phyloP scores from a whole-genome alignment of 2,329 filamentous ascomycete genomes.

The Cytospora mali region DNA sequence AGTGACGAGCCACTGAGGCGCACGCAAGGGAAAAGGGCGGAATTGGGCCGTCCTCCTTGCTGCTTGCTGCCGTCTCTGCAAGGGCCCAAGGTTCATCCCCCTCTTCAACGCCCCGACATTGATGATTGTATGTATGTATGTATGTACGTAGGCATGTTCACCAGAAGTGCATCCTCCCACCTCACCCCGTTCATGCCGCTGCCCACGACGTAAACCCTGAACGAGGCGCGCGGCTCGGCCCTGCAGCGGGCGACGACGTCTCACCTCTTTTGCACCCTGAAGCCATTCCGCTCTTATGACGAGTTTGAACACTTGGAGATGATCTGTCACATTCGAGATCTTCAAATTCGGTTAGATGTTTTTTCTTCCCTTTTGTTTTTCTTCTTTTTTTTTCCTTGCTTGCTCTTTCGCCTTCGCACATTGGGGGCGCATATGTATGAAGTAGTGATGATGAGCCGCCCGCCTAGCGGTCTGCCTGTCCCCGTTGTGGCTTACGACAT shows the following conservation, averaged over 20 bases:
- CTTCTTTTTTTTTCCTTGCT: background rate
- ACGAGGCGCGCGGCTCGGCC: conserved; percentile 10
- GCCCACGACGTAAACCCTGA: background rate
- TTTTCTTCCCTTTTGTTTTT: too few relatives aligned
- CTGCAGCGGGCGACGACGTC: conserved; percentile 4
- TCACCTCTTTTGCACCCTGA: background rate
- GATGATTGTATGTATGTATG: background rate
- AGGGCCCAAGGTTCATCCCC: background rate
- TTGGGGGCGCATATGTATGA: too few relatives aligned
- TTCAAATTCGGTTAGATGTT: too few relatives aligned
- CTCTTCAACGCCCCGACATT: conserved; percentile 1
- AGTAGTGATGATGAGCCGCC: too few relatives aligned
- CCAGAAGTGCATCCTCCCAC: conserved; percentile 5
- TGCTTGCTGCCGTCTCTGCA: background rate
- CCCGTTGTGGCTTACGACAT: too few relatives aligned
- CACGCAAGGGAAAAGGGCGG: background rate
- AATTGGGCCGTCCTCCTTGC: conserved; percentile 5
- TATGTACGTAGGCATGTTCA: background rate
- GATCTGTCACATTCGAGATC: background rate
- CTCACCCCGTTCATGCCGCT: conserved; percentile 16
- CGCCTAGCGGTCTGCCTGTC: too few relatives aligned
- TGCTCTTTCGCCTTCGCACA: background rate
- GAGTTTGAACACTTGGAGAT: background rate
- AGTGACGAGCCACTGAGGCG: background rate
- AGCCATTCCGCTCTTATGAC: background rate